Percentiles rank a stretch among this genome's conserved stretches.
These are phyloP conservation scores for Pythium rishiriense DNA, from an alignment of 352 stramenopile genomes.

Conservation along the genomic window DNA sequence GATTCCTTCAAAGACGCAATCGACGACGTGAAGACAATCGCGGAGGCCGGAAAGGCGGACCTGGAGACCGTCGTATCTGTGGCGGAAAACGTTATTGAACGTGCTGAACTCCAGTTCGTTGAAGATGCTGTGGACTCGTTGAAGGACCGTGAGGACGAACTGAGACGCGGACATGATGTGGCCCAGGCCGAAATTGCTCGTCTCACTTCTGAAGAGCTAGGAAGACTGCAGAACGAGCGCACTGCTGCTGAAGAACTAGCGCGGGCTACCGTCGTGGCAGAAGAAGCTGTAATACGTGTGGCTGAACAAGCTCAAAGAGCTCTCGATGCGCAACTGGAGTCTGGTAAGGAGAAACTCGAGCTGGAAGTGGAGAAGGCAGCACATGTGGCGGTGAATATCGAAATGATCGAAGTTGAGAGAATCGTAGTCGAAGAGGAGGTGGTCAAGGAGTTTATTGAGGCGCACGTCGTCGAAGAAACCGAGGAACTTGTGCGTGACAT, in stretches of 20 bases:
- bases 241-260: constrained; percentile 9
- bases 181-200: constrained; percentile 14
- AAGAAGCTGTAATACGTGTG: constrained; percentile 6
- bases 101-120: neutral
- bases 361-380: constrained; percentile 7
- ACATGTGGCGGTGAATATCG: constrained; percentile 2
- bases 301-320: constrained; percentile 1
- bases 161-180: constrained; percentile 12
- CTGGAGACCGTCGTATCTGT: neutral
- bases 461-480: constrained; percentile 2
- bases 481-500: neutral
- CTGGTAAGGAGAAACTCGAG: constrained; percentile 11
- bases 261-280: neutral
- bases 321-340: constrained; percentile 7
- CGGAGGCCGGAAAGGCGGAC: neutral
- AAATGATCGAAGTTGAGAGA: constrained; percentile 8
- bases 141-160: constrained; percentile 2
- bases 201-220: neutral
- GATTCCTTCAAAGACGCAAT: constrained; percentile 1
- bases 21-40: neutral
- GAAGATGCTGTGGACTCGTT: neutral
- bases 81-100: neutral
- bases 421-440: constrained; percentile 14
- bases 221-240: constrained; percentile 1
- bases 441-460: constrained; percentile 10